Conservation (phyloP, 768 basidiomycete species). For the Pholiota microspora region DNA sequence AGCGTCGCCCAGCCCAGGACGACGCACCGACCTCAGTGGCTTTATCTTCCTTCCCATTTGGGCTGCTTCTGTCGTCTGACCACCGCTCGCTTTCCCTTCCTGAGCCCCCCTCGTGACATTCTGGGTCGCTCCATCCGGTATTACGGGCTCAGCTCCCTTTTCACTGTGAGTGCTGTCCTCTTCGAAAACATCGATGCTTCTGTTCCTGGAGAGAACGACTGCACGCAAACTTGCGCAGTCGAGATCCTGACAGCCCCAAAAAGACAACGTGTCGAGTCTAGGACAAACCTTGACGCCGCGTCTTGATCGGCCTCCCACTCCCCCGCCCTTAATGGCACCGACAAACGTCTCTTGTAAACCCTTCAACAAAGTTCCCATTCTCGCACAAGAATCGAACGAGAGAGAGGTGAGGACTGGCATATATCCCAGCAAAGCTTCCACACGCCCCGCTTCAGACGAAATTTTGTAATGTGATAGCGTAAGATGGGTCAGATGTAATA, state of each 20-base stretch:
- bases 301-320: constrained; percentile 1
- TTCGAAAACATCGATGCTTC: constrained; percentile 19
- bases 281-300: constrained; percentile 49
- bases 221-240: constrained; percentile 32
- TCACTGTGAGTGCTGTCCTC: constrained; percentile 17
- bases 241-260: constrained; percentile 51
- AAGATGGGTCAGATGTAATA: constrained; percentile 48
- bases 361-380: constrained; percentile 38
- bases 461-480: constrained; percentile 47
- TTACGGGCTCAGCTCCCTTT: constrained; percentile 14
- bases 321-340: constrained; percentile 17
- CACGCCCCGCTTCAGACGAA: constrained; percentile 31
- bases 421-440: constrained; percentile 46
- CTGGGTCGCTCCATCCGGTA: constrained; percentile 15
- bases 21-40: constrained; percentile 34
- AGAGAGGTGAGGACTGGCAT: constrained; percentile 48
- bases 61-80: constrained; percentile 11
- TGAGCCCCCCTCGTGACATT: constrained; percentile 7
- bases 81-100: constrained; percentile 1
- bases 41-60: constrained; percentile 28
- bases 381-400: constrained; percentile 44
- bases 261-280: constrained; percentile 45
- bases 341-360: constrained; percentile 37
- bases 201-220: constrained; percentile 38
- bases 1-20: constrained; percentile 14